phyloP scores from a whole-genome alignment of 176 grass and related monocot genomes.

The Aegilops bicornis region DNA sequence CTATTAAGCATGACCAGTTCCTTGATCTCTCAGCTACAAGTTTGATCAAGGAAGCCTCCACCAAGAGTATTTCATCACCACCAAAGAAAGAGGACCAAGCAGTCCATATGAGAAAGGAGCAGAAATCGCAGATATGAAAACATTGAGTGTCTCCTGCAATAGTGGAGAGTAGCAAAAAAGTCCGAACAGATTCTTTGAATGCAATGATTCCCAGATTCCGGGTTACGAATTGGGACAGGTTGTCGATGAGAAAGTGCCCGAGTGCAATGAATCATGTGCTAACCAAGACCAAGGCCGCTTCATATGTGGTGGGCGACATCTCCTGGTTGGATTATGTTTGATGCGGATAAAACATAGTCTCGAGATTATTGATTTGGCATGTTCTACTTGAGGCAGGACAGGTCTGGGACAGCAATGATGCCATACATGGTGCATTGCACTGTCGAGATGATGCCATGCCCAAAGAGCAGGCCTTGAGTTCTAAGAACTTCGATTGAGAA shows the following conservation, averaged over 20 bases:
- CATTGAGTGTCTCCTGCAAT: slow-evolving; percentile 30
- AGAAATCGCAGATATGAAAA: slow-evolving; percentile 50
- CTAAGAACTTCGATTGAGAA: slow-evolving; percentile 32
- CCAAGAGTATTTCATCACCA: slow-evolving; percentile 49
- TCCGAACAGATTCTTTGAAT: background rate
- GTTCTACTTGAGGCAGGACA: slow-evolving; percentile 37
- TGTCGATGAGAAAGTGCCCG: slow-evolving; percentile 31
- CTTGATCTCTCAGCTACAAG: slow-evolving; percentile 82
- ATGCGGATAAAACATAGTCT: slow-evolving; percentile 40
- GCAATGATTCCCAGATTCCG: slow-evolving; percentile 30
- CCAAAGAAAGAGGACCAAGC: slow-evolving; percentile 54
- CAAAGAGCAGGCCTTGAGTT: slow-evolving; percentile 31
- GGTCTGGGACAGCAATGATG: slow-evolving; percentile 33
- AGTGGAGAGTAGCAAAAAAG: too few species aligned
- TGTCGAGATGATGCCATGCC: slow-evolving; percentile 28
- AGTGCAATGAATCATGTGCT: slow-evolving; percentile 54
- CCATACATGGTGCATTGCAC: slow-evolving; percentile 18
- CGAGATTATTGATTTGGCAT: slow-evolving; percentile 45
- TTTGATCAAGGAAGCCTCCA: slow-evolving; percentile 67
- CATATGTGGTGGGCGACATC: slow-evolving; percentile 25
- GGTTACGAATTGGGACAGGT: slow-evolving; percentile 47
- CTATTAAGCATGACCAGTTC: slow-evolving; percentile 77
- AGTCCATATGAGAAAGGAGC: slow-evolving; percentile 46
- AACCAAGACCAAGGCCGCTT: slow-evolving; percentile 37
- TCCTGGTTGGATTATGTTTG: slow-evolving; percentile 72